These are phyloP conservation scores for Mycena amicta DNA, from an alignment of 768 basidiomycete genomes.

Conservation along the genomic window DNA sequence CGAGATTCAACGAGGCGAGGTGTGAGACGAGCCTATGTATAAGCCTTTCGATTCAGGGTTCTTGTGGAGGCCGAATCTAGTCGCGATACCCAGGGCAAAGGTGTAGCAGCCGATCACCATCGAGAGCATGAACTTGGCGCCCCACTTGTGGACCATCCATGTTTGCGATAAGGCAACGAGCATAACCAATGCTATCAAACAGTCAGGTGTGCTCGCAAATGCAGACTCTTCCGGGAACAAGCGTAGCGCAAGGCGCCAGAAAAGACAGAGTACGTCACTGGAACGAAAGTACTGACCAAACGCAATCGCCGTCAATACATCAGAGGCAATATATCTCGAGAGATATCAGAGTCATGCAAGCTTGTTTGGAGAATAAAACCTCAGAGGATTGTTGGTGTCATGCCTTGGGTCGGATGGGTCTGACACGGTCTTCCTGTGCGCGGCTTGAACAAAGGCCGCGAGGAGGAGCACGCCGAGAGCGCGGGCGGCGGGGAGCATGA, in stretches of 20 bases:
- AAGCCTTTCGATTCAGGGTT: slow-evolving; percentile 53
- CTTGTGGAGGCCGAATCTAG: slow-evolving; percentile 56
- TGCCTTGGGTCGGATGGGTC: slow-evolving; percentile 47
- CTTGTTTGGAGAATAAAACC: slow-evolving; percentile 7
- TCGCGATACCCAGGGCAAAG: slow-evolving; percentile 57
- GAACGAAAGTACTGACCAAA: slow-evolving; percentile 34
- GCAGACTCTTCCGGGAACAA: too few relatives aligned
- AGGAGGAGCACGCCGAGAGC: not conserved
- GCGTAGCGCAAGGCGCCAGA: too few relatives aligned
- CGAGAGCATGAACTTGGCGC: slow-evolving; percentile 60
- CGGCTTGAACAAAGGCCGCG: slow-evolving; percentile 9
- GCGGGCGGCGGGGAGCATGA: slow-evolving; percentile 1
- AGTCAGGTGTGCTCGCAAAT: too few relatives aligned
- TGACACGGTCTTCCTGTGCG: slow-evolving; percentile 18
- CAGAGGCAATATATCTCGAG: slow-evolving; percentile 51
- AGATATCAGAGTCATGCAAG: not conserved
- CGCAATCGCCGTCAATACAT: slow-evolving; percentile 52
- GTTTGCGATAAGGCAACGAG: slow-evolving; percentile 47
- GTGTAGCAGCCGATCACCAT: slow-evolving; percentile 65
- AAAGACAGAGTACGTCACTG: not conserved
- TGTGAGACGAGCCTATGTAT: not conserved
- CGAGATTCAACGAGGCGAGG: not conserved
- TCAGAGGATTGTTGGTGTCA: slow-evolving; percentile 55
- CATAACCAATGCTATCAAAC: slow-evolving; percentile 45
- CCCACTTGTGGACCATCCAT: slow-evolving; percentile 42